Conservation (phyloP, 371 early-diverging fungal genomes). For the Haplosporangium sp. region DNA sequence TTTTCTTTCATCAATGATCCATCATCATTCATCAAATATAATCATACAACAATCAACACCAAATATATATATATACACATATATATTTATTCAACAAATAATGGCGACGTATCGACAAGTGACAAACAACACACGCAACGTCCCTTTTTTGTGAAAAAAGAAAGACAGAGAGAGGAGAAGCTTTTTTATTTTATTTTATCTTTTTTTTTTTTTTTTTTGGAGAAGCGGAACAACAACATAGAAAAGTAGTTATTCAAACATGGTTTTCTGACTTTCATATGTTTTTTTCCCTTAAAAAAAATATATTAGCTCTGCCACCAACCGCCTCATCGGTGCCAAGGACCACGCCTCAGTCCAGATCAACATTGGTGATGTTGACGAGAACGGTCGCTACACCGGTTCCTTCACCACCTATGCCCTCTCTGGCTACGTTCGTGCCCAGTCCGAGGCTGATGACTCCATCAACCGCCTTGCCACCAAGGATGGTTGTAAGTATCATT, state of each 20-base stretch:
- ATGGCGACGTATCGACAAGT: too few species aligned
- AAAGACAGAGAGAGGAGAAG: neutral
- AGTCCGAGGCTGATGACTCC: slow-evolving; percentile 96
- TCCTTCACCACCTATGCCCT: slow-evolving; percentile 91
- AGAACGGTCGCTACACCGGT: slow-evolving; percentile 84
- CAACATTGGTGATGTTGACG: slow-evolving; percentile 96
- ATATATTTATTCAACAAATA: too few species aligned
- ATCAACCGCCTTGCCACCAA: slow-evolving; percentile 95
- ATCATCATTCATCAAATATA: too few species aligned
- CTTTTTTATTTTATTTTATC: too few species aligned
- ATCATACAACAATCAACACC: too few species aligned
- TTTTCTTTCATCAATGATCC: too few species aligned
- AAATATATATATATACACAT: too few species aligned
- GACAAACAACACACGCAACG: too few species aligned
- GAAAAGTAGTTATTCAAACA: neutral
- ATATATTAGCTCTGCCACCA: slow-evolving; percentile 81
- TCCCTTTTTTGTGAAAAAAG: neutral
- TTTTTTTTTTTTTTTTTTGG: too few species aligned
- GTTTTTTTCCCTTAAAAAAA: neutral
- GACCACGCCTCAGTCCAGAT: slow-evolving; percentile 99
- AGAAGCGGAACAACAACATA: neutral
- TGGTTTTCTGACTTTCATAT: neutral
- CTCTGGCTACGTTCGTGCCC: slow-evolving; percentile 92
- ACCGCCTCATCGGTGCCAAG: slow-evolving; percentile 91
- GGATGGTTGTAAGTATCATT: slow-evolving; percentile 74